Base-by-base conservation (phyloP, 2,329 filamentous ascomycete genomes). In the Paraphaeosphaeria minitans region DNA sequence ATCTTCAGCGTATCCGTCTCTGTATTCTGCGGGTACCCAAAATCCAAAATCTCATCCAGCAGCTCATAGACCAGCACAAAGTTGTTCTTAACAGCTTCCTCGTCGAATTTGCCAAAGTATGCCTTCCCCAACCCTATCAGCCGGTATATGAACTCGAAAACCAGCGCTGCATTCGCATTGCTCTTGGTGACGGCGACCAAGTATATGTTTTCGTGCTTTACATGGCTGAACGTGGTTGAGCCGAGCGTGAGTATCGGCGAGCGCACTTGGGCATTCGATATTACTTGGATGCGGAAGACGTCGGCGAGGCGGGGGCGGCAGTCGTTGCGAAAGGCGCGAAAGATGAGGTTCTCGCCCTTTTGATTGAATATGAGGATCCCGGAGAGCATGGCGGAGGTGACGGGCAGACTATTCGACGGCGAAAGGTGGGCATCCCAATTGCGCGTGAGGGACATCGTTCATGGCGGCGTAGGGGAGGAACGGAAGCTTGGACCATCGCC, bases 21-120 rank as follows among this genome's bases (percentile, higher is more conserved):
- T 63, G 95, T 99, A 78, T 98, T 98, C 78, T 99, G 95, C 35
- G 95, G 95, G 77, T 99, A 99, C 63, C 95, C 95, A 79, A 99
- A 99, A 79, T 99, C 95, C 76, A 99, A 88, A 73, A 99, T 97
- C 81, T 99, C 95, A 78, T 99, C 95, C 56, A 99, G 82, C 57
- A 99, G 85, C 84, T 99, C 95, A 79, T 99, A 99, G 41, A 99
- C 93, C 66, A 99, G 84, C 65, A 99, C 95, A 81, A 99, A 99
- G 82, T 99, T 99, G 81, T 97, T 98, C 89, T 99, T 99, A 70
- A 99, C 94, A 57, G 95, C 93, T 81, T 99, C 95, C 83, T 99
- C 95, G 74, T 99, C 95, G 75, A 99, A 97, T 80, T 98, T 98
- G 75, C 91, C 94, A 84, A 99, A 99, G 80, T 99, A 99, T 58